These are phyloP conservation scores for Silene coronaria DNA, from an alignment of 179 eudicot genomes.

Conservation along the genomic window DNA sequence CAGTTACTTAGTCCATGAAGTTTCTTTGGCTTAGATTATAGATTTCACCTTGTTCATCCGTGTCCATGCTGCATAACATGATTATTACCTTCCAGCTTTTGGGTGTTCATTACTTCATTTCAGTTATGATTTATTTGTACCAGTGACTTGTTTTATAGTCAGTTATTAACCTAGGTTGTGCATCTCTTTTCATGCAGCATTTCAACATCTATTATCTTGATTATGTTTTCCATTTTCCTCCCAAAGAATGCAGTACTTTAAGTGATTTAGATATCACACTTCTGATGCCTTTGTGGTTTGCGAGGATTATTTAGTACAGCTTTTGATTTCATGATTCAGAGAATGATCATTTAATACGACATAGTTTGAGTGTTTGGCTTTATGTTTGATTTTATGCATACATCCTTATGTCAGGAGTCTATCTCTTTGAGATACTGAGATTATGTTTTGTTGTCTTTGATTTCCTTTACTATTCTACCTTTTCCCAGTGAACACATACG, in stretches of 20 bases:
- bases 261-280: neutral
- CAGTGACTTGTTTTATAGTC: neutral
- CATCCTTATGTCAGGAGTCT: neutral
- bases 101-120: neutral
- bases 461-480: neutral
- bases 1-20: neutral
- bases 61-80: neutral
- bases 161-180: neutral
- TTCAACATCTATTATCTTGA: neutral
- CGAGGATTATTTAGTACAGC: neutral
- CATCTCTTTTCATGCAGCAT: neutral
- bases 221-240: neutral
- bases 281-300: neutral
- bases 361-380: neutral
- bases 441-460: neutral
- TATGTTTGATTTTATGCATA: neutral
- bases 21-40: neutral
- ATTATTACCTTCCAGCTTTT: neutral
- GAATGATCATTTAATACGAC: neutral
- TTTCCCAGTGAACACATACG: neutral
- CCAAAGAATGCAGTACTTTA: neutral
- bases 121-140: neutral
- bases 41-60: neutral
- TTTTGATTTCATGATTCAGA: neutral
- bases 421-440: neutral